Conservation (phyloP, 73 alveolate species). For the Vitrella brassicaformis region DNA sequence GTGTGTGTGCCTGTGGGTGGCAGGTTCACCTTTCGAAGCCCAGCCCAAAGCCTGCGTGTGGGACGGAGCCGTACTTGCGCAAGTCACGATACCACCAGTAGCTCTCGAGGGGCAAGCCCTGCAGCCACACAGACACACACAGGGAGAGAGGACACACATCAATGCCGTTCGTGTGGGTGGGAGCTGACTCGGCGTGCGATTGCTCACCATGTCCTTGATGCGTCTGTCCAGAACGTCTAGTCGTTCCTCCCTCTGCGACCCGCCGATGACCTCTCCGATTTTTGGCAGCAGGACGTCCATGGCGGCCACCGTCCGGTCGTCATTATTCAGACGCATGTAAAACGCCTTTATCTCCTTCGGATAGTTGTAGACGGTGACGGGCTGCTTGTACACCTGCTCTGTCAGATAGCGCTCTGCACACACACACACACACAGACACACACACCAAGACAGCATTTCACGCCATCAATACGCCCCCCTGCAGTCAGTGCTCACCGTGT, state of each 20-base stretch:
- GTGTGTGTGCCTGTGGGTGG: no score
- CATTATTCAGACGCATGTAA: conserved; percentile 89
- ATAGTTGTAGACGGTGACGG: conserved; percentile 91
- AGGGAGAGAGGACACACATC: neutral
- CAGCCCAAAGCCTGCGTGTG: conserved; percentile 97
- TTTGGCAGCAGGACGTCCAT: conserved; percentile 91
- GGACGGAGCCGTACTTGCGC: conserved; percentile 62
- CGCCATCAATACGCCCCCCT: no score
- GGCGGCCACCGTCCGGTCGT: conserved; percentile 90
- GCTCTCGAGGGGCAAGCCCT: conserved; percentile 52
- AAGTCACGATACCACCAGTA: conserved; percentile 85
- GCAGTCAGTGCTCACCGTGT: no score
- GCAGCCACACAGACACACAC: conserved; percentile 11
- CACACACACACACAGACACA: conserved; percentile 3
- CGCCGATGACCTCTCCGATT: conserved; percentile 85
- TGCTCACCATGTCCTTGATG: conserved; percentile 10
- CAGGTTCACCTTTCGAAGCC: conserved; percentile 82
- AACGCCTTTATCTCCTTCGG: conserved; percentile 92
- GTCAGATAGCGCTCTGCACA: conserved; percentile 72
- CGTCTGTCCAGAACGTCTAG: conserved; percentile 53
- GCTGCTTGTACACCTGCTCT: conserved; percentile 86
- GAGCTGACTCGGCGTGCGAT: neutral
- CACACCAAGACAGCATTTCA: no score
- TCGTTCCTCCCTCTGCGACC: conserved; percentile 86
- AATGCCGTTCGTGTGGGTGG: no score